phyloP scores from a whole-genome alignment of 345 rosid genomes.

The Aurinia saxatilis region DNA sequence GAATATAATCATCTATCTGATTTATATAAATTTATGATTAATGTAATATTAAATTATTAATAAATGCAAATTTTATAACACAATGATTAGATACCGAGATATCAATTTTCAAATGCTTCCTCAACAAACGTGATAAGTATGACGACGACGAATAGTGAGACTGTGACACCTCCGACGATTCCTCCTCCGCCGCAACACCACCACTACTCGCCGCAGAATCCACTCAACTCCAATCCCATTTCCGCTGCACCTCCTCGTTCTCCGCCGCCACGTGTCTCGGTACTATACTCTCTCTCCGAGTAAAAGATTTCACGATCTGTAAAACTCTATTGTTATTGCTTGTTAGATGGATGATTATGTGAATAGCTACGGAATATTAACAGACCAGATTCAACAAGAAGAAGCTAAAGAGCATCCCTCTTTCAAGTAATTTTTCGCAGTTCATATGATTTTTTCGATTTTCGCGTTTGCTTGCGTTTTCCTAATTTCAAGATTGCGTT shows the following conservation, averaged over 20 bases:
- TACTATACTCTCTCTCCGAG: not conserved
- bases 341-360: not conserved
- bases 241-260: not conserved
- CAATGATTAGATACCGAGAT: not conserved
- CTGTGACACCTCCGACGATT: constrained; percentile 12
- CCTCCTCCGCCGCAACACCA: constrained; percentile 3
- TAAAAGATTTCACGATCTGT: not conserved
- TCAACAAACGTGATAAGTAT: not conserved
- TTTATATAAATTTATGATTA: too few species aligned
- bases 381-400: not conserved
- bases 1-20: too few species aligned
- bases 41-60: too few species aligned
- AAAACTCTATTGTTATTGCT: not conserved
- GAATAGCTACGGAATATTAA: not conserved
- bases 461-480: not conserved
- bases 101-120: too few species aligned
- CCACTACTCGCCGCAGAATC: not conserved
- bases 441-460: not conserved
- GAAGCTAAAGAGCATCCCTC: not conserved
- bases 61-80: too few species aligned
- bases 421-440: constrained; percentile 14
- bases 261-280: not conserved
- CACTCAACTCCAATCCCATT: not conserved
- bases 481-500: not conserved
- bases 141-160: constrained; percentile 3